These are phyloP conservation scores for Meyerozyma elateridarum DNA, from an alignment of 1,139 yeast species.

Conservation along the genomic window DNA sequence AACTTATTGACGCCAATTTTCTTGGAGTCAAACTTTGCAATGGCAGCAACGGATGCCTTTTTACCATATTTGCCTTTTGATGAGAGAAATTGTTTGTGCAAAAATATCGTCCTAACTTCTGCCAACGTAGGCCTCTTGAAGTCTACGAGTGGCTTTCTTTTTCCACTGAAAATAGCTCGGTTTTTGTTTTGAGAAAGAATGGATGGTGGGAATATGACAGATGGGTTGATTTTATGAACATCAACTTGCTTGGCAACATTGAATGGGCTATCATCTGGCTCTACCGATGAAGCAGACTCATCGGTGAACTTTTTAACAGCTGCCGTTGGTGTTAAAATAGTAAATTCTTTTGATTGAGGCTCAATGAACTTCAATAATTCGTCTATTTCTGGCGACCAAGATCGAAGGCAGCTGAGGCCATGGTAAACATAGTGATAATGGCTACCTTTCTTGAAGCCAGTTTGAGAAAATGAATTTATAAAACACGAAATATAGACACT, in stretches of 20 bases:
- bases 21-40: constrained; percentile 7
- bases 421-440: constrained; percentile 29
- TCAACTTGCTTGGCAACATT: constrained; percentile 8
- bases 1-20: constrained; percentile 26
- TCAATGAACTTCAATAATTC: constrained; percentile 16
- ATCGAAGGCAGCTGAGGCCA: constrained; percentile 25
- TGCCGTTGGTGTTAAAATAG: neutral
- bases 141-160: constrained; percentile 27
- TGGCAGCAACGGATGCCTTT: constrained; percentile 12
- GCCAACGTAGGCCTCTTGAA: constrained; percentile 22
- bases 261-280: no score
- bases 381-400: constrained; percentile 34
- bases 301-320: constrained; percentile 4
- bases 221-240: constrained; percentile 21
- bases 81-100: constrained; percentile 14
- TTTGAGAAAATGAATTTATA: constrained; percentile 24
- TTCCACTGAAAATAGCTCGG: constrained; percentile 20
- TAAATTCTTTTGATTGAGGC: constrained; percentile 7
- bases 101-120: constrained; percentile 15
- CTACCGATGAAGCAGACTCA: no score
- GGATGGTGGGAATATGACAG: constrained; percentile 30
- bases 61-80: constrained; percentile 22
- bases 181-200: constrained; percentile 21
- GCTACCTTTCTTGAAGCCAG: constrained; percentile 17
- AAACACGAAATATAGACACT: constrained; percentile 28